Percentiles rank a stretch among this genome's conserved stretches.
Conservation (phyloP, 306 rosid species). For the Pterocarpus santalinus region DNA sequence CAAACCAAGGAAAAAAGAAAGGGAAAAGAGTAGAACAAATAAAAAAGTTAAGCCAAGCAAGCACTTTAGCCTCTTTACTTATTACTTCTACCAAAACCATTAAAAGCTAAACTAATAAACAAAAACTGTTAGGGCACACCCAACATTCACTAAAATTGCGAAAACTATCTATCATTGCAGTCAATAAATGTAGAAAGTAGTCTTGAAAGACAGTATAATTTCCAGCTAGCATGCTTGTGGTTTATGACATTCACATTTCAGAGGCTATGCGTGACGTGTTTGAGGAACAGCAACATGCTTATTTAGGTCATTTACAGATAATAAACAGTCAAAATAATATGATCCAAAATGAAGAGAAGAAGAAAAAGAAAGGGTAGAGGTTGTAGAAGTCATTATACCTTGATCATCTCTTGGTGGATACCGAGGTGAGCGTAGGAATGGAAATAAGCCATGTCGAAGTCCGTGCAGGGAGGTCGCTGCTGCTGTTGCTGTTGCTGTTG, state of each 20-base stretch:
- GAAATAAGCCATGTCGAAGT: slow-evolving; percentile 92
- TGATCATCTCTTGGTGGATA: slow-evolving; percentile 97
- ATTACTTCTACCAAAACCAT: too few species aligned
- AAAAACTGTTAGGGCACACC: too few species aligned
- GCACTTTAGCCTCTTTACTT: too few species aligned
- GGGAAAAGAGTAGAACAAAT: neutral
- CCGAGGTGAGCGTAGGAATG: slow-evolving; percentile 96
- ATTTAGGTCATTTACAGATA: neutral
- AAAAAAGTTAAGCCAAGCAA: neutral
- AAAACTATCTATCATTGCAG: too few species aligned
- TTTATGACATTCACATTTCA: neutral
- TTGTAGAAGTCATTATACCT: slow-evolving; percentile 48
- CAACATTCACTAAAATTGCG: too few species aligned
- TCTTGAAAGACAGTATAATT: neutral
- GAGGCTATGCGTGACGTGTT: too few species aligned
- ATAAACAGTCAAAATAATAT: neutral
- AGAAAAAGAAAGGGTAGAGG: neutral
- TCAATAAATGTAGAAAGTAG: too few species aligned
- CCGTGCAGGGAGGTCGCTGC: slow-evolving; percentile 79
- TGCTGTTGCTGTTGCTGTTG: slow-evolving; percentile 48
- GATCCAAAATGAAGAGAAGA: neutral
- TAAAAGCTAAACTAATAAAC: too few species aligned
- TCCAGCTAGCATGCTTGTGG: neutral
- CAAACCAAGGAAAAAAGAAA: neutral
- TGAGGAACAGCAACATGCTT: neutral